These are phyloP conservation scores for Beta macrorhiza DNA, from an alignment of 179 eudicot genomes.

Conservation along the genomic window DNA sequence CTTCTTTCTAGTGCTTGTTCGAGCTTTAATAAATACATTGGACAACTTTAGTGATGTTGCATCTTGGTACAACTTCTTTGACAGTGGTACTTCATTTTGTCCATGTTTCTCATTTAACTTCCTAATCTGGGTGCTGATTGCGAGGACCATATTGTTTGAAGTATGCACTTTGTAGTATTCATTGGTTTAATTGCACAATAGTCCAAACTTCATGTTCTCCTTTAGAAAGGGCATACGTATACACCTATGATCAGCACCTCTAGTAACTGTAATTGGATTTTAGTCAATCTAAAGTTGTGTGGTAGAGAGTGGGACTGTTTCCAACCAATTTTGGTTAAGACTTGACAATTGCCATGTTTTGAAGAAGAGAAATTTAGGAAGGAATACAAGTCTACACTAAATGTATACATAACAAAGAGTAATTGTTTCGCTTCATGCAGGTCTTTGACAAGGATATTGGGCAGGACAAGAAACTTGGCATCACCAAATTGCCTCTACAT, in stretches of 20 bases:
- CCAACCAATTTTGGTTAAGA: neutral
- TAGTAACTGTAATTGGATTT: neutral
- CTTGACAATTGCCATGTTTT: no score
- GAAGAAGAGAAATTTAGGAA: neutral
- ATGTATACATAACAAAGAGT: neutral
- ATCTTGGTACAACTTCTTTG: neutral
- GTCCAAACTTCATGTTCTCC: neutral
- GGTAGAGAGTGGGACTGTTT: neutral
- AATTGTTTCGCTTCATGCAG: conserved; percentile 36
- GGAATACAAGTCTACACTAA: neutral
- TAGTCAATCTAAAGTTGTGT: neutral
- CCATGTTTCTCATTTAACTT: neutral
- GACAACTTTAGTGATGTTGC: neutral
- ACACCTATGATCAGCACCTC: neutral
- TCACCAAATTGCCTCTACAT: conserved; percentile 56
- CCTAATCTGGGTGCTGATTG: neutral
- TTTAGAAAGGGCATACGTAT: neutral
- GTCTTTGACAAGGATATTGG: conserved; percentile 91
- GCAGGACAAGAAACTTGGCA: conserved; percentile 79
- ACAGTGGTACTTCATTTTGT: neutral
- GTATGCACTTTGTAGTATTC: neutral
- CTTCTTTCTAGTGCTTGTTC: neutral
- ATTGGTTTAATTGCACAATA: neutral
- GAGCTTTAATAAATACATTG: neutral
- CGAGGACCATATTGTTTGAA: neutral